Base-by-base conservation (phyloP, 768 basidiomycete species). In the Trametopsis cervina region DNA sequence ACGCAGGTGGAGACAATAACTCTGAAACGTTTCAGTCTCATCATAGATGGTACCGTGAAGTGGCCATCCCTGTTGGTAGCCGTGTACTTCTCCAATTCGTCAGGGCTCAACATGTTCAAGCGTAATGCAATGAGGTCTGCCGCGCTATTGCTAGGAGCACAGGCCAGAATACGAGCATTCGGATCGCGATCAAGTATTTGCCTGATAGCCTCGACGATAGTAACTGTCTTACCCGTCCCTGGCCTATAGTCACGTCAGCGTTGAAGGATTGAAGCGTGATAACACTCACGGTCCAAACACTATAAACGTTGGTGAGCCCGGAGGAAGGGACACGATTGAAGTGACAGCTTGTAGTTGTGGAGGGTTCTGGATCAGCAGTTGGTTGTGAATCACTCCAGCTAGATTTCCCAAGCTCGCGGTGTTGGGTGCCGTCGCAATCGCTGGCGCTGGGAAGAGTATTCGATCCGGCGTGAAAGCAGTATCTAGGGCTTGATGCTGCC, bases 131-230 rank as follows among this genome's bases (percentile, higher is more conserved):
- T 40, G 46, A 47, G 38, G 40, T 47, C 46, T 2, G 81, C 81
- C 0, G 82, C 82, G 1, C 78, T 78, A 61, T 85, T 85, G 63
- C 74, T 82, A 0, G 83, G 83, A 0, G 83, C 80, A 52, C 81
- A 83, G 0, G 76, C 82, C 1, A 85, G 69, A 46, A 85, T 73
- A 27, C 66, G 69, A 1, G 71, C 67, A 4, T 66, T 37, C 0
- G 71, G 69, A 51, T 78, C 56, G 7, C 49, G 49, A 10, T 54
- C 57, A 3, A 83, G 63, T 2, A 84, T 57, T 54, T 85, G 83
- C 2, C 62, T 67, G 29, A 84, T 83, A 1, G 76, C 74, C 57
- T 85, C 83, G 2, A 83, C 75, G 1, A 79, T 66, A 0, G 81
- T 83, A 20, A 83, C 71, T 0, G 83, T 84, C 60, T 85, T 85